These are phyloP conservation scores for Amaranthus cruentus DNA, from an alignment of 148 eudicot genomes.

Conservation along the genomic window DNA sequence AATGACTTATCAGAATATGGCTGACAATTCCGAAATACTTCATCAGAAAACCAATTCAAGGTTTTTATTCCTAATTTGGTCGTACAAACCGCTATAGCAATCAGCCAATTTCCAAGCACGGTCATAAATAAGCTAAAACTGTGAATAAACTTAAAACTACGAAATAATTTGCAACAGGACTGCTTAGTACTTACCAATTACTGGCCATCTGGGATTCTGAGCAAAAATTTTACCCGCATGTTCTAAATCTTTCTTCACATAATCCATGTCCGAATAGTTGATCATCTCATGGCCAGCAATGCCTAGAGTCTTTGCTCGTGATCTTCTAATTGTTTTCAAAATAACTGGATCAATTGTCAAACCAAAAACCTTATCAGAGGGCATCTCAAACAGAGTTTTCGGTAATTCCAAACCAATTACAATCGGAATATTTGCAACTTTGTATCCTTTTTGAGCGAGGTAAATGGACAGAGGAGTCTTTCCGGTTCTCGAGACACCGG, in stretches of 20 bases:
- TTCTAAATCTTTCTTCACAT: constrained; percentile 68
- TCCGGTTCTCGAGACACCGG: constrained; percentile 91
- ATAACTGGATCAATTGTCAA: constrained; percentile 73
- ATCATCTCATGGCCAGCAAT: constrained; percentile 39
- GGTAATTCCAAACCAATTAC: constrained; percentile 69
- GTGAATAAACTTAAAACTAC: constrained; percentile 6
- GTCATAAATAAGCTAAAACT: background rate
- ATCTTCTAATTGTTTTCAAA: constrained; percentile 65
- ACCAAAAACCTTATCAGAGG: constrained; percentile 71
- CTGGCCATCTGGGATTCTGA: constrained; percentile 83
- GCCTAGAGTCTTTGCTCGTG: constrained; percentile 81
- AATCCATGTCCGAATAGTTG: constrained; percentile 71
- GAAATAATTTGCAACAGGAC: background rate
- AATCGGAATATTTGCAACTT: constrained; percentile 88
- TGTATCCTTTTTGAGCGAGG: constrained; percentile 84
- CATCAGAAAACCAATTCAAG: background rate
- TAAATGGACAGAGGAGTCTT: constrained; percentile 90
- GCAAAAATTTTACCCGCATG: constrained; percentile 60
- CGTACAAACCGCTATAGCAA: background rate
- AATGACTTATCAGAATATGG: background rate
- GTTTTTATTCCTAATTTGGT: background rate
- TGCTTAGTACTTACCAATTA: constrained; percentile 59
- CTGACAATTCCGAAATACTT: background rate
- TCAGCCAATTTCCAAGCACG: background rate
- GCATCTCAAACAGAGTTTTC: constrained; percentile 55